These are phyloP conservation scores for Penicillium argentinense DNA, from an alignment of 495 filamentous ascomycete species.

Conservation along the genomic window DNA sequence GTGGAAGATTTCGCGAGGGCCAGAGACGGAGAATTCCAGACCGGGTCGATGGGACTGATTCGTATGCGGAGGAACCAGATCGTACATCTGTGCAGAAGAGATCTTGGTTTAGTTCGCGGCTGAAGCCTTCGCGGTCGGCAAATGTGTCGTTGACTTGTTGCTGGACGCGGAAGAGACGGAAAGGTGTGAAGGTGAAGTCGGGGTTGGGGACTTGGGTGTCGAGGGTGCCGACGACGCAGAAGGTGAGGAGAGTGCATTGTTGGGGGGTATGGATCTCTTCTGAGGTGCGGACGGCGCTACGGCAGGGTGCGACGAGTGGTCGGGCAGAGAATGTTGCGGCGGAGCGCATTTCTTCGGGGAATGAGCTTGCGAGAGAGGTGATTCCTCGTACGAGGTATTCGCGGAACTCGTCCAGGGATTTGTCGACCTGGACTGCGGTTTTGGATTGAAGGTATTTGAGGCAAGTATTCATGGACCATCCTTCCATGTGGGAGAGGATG, in stretches of 20 bases:
- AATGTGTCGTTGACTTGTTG: conserved; percentile 54
- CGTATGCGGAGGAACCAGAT: conserved; percentile 25
- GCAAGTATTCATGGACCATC: conserved; percentile 53
- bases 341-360: conserved; percentile 48
- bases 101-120: conserved; percentile 39
- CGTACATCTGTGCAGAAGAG: conserved; percentile 31
- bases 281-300: conserved; percentile 15
- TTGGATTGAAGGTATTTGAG: conserved; percentile 45
- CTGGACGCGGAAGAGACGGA: conserved; percentile 56
- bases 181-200: conserved; percentile 47
- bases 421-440: conserved; percentile 28
- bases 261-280: conserved; percentile 19
- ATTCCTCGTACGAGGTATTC: conserved; percentile 42
- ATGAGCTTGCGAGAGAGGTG: conserved; percentile 34
- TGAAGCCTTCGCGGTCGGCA: conserved; percentile 52
- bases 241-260: conserved; percentile 45
- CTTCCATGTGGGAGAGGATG: conserved; percentile 57
- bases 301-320: conserved; percentile 47
- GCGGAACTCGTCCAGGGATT: conserved; percentile 40
- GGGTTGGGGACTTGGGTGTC: conserved; percentile 39
- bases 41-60: conserved; percentile 24
- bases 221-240: conserved; percentile 57
- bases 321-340: conserved; percentile 50
- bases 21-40: conserved; percentile 33
- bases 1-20: conserved; percentile 33